phyloP scores from a whole-genome alignment of 176 grass and related monocot species.

The Rhynchospora tenuis region DNA sequence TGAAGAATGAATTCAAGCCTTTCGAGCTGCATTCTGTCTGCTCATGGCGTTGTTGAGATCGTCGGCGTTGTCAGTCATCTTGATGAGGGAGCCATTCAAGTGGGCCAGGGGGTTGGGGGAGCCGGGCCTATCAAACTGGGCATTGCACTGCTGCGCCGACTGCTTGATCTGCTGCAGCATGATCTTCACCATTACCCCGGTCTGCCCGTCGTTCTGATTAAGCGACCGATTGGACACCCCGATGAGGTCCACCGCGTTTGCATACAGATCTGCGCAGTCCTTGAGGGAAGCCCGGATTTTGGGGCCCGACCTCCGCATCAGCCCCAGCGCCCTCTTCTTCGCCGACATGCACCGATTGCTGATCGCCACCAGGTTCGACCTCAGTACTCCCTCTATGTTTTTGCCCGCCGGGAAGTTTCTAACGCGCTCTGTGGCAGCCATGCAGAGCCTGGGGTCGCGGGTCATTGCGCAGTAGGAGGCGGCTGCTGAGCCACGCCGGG shows the following conservation, averaged over 20 bases:
- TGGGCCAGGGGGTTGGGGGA: background rate
- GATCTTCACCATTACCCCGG: slow-evolving; percentile 2
- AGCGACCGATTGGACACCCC: background rate
- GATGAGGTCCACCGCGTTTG: slow-evolving; percentile 7
- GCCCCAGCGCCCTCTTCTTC: background rate
- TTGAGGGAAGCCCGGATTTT: background rate
- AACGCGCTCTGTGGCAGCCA: background rate
- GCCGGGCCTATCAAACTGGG: background rate
- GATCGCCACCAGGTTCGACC: background rate
- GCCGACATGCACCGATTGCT: background rate
- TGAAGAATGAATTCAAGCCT: background rate
- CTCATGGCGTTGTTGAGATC: slow-evolving; percentile 13
- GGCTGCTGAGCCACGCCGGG: background rate
- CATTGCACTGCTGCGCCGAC: slow-evolving; percentile 1
- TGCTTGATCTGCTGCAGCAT: background rate
- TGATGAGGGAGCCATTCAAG: background rate
- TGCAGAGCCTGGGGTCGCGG: slow-evolving; percentile 19
- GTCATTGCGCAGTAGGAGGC: background rate
- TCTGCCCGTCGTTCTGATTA: background rate
- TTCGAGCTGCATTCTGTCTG: background rate
- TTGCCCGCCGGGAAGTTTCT: background rate
- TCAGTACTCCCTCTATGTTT: background rate
- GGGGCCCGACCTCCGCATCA: background rate
- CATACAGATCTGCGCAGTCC: background rate
- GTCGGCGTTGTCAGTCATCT: background rate